phyloP scores from a whole-genome alignment of 2,329 filamentous ascomycete species.

The Cytospora piceicola region DNA sequence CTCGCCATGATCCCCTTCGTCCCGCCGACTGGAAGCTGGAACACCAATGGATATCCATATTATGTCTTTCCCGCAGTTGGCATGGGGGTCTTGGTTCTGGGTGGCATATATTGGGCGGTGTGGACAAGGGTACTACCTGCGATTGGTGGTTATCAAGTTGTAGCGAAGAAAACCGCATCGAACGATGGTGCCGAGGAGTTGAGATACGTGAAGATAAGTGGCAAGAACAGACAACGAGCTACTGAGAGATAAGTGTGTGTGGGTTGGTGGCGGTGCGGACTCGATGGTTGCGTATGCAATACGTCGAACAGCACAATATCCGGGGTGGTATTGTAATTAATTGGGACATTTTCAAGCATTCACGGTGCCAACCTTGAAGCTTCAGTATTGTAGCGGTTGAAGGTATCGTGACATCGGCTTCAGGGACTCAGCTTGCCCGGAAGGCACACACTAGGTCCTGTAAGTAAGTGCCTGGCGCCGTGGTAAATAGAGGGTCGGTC shows the following conservation, averaged over 20 bases:
- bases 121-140: constrained; percentile 57
- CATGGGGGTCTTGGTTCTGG: constrained; percentile 54
- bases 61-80: constrained; percentile 61
- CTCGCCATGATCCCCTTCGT: constrained; percentile 59
- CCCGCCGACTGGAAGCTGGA: constrained; percentile 53
- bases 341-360: no score
- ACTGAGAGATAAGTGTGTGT: not conserved
- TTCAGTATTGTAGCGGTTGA: not conserved
- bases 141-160: constrained; percentile 54
- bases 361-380: no score
- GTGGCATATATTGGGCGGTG: constrained; percentile 55
- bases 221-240: constrained; percentile 2
- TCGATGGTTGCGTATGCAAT: not conserved
- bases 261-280: not conserved
- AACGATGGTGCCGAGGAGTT: constrained; percentile 47
- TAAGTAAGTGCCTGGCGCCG: no score
- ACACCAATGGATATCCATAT: constrained; percentile 57
- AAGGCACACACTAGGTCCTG: no score
- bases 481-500: not conserved
- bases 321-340: no score
- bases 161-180: constrained; percentile 48
- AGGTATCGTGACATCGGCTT: constrained; percentile 15
- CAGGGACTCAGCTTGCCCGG: not conserved
- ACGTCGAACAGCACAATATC: no score
- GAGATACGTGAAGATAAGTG: constrained; percentile 42